Evolutionary conservation across 2,329 filamentous ascomycete species (phyloP).

Genomic region (Davidsoniella virescens): DNA sequence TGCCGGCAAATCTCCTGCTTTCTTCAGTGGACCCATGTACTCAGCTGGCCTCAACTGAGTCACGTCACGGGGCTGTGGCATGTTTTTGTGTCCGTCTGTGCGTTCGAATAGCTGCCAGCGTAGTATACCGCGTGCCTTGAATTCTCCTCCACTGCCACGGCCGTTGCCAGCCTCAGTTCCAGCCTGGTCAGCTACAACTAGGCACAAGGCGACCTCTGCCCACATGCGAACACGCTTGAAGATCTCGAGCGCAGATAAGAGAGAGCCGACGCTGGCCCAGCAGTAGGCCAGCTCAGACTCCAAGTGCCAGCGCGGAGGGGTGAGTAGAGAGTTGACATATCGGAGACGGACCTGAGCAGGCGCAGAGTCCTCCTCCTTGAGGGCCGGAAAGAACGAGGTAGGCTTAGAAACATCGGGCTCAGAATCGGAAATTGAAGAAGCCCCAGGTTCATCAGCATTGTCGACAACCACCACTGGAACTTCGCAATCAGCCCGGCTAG

Average conservation of each 20-base stretch:
- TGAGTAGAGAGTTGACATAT: slow-evolving; percentile 70
- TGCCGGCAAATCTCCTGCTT: slow-evolving; percentile 44
- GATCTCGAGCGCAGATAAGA: slow-evolving; percentile 83
- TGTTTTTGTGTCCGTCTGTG: slow-evolving; percentile 34
- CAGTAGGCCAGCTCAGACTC: slow-evolving; percentile 83
- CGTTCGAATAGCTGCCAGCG: slow-evolving; percentile 64
- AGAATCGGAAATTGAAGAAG: background rate
- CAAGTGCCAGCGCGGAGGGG: slow-evolving; percentile 81
- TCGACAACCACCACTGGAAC: slow-evolving; percentile 27
- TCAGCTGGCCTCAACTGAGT: slow-evolving; percentile 14
- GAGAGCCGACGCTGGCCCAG: slow-evolving; percentile 79
- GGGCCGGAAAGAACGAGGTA: slow-evolving; percentile 65
- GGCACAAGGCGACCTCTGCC: slow-evolving; percentile 86
- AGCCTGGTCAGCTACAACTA: slow-evolving; percentile 43
- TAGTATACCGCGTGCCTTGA: slow-evolving; percentile 63
- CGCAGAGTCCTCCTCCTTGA: slow-evolving; percentile 59
- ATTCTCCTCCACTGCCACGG: slow-evolving; percentile 46
- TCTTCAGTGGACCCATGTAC: slow-evolving; percentile 34
- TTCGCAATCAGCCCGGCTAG: slow-evolving; percentile 24
- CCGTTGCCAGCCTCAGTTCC: slow-evolving; percentile 46
- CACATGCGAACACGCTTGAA: slow-evolving; percentile 87
- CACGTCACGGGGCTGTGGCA: slow-evolving; percentile 1
- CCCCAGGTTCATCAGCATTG: slow-evolving; percentile 18
- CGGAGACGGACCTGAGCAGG: slow-evolving; percentile 58
- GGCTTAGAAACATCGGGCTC: slow-evolving; percentile 27